Evolutionary conservation across 495 filamentous ascomycete species (phyloP).

Genomic region (Penicillium mononematosum): DNA sequence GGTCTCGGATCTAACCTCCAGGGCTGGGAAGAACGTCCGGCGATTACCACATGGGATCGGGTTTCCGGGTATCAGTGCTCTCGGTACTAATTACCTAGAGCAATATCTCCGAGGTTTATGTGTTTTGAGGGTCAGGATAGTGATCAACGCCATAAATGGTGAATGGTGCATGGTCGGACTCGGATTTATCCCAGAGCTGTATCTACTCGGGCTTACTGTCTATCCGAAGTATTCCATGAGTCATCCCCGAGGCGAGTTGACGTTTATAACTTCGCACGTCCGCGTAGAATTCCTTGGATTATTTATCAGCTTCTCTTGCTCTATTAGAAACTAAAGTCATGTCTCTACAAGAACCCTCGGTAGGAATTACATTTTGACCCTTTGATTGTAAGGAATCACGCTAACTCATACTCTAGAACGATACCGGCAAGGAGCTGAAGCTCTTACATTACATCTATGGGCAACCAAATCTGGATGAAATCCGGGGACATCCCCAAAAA

Average conservation of each 20-base stretch:
- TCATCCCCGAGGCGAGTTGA: conserved; percentile 9
- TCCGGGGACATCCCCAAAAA: conserved; percentile 61
- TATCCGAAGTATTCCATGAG: neutral
- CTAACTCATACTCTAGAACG: conserved; percentile 27
- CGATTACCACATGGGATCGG: conserved; percentile 6
- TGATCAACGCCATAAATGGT: conserved; percentile 3
- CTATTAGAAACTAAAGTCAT: neutral
- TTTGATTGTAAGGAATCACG: neutral
- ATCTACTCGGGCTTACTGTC: neutral
- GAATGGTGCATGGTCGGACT: neutral
- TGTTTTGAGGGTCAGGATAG: neutral
- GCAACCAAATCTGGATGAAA: conserved; percentile 54
- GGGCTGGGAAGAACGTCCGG: neutral
- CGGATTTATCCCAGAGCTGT: neutral
- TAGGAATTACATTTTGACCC: neutral
- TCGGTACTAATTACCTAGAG: conserved; percentile 10
- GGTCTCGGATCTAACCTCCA: neutral
- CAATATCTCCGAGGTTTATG: neutral
- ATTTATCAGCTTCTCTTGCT: neutral
- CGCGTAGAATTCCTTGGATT: neutral
- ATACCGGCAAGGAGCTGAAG: conserved; percentile 72
- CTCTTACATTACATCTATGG: conserved; percentile 67
- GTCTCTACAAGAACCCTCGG: conserved; percentile 10
- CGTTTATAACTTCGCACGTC: neutral
- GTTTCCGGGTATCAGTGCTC: conserved; percentile 10